Conservation (phyloP, 1,284 basidiomycete genomes). For the Vanrija sp. region DNA sequence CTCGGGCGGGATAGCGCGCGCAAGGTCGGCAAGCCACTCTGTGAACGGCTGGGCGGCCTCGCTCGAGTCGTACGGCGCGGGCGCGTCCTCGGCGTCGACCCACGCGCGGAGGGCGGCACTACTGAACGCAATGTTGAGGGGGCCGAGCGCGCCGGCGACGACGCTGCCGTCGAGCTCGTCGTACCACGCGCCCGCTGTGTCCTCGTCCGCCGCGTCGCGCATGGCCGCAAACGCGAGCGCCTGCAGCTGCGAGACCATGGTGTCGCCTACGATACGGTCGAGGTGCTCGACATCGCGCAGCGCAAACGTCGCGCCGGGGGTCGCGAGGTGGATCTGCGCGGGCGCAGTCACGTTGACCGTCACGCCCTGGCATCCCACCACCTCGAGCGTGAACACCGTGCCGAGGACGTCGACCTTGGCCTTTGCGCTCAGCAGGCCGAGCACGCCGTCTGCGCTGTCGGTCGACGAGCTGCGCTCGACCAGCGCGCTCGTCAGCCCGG, state of each 20-base stretch:
- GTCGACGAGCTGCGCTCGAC: slow-evolving; percentile 6
- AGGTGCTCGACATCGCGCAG: slow-evolving; percentile 27
- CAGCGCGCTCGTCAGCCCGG: slow-evolving; percentile 16
- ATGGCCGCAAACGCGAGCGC: slow-evolving; percentile 1
- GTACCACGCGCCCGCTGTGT: slow-evolving; percentile 16
- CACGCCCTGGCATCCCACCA: slow-evolving; percentile 21
- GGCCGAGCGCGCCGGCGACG: slow-evolving; percentile 13
- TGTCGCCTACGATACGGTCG: slow-evolving; percentile 19
- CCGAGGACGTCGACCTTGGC: slow-evolving; percentile 19
- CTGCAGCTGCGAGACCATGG: slow-evolving; percentile 23
- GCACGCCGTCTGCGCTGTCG: slow-evolving; percentile 2
- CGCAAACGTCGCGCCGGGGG: slow-evolving; percentile 26
- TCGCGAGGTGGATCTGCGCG: slow-evolving; percentile 10
- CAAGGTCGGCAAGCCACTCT: slow-evolving; percentile 8
- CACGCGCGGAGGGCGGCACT: slow-evolving; percentile 2
- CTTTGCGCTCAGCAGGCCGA: slow-evolving; percentile 12
- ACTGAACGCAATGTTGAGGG: slow-evolving; percentile 1
- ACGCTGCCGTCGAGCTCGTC: slow-evolving; percentile 32
- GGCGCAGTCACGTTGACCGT: slow-evolving; percentile 21
- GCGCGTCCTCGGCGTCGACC: background rate
- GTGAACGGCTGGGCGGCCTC: background rate
- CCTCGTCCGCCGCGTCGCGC: background rate
- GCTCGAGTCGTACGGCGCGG: slow-evolving; percentile 9
- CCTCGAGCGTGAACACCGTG: slow-evolving; percentile 18
- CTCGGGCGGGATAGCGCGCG: background rate